Evolutionary conservation across 1,284 basidiomycete genomes (phyloP), one percentile per base, ranked within the genome.

Genomic region (Apiotrichum gracile): DNA sequence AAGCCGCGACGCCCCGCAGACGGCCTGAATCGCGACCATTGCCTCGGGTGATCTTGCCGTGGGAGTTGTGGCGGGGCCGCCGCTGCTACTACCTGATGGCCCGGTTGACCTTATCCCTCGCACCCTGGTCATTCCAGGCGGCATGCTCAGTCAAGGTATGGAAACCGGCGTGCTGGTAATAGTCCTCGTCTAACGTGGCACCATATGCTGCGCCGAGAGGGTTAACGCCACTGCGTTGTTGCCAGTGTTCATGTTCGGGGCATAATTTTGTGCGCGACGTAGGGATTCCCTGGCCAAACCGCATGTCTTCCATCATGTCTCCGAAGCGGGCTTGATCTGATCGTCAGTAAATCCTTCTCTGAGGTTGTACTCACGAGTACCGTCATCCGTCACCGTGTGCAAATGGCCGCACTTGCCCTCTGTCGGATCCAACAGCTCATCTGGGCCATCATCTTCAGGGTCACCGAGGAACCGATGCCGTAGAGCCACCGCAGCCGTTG

Each of bases 401-500:
- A 73, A 53, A 26, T 61, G 47, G 14, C 70, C 70, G 38, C 70
- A 73, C 48, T 69, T 69, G 43, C 68, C 69, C 17, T 69, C 64
- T 0, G 47, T 56, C 1, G 52, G 61, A 25, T 59, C 52, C 21
- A 69, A 37, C 4, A 63, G 22, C 46, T 66, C 65, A 33, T 61
- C 56, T 5, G 58, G 55, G 21, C 52, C 59, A 22, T 57, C 55
- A 29, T 61, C 59, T 59, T 60, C 63, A 1, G 54, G 50, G 47
- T 70, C 63, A 24, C 49, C 61, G 26, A 94, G 78, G 74, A 93
- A 94, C 1, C 81, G 79, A 68, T 94, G 91, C 57, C 82, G 80
- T 47, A 96, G 78, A 6, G 87, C 88, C 10, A 81, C 77, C 9
- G 80, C 79, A 1, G 91, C 87, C 2, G 88, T 91, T 49, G 85